Conservation (phyloP, 345 rosid species). For the Arabis hirsuta region DNA sequence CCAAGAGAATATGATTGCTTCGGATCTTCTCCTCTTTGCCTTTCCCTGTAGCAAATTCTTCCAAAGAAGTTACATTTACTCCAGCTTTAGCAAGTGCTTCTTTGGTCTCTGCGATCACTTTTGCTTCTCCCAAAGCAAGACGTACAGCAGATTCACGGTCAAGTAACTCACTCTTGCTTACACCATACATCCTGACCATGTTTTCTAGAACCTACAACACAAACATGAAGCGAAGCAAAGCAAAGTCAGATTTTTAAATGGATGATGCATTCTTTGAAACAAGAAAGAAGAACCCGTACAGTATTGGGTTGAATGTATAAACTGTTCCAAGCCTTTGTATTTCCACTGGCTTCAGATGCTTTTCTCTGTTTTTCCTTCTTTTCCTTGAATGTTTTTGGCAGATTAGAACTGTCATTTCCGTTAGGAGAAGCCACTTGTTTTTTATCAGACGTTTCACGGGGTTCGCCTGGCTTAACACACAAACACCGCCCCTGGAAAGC, state of each 20-base stretch:
- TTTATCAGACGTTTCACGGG: conserved; percentile 47
- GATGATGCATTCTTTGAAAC: conserved; percentile 16
- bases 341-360: conserved; percentile 89
- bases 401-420: conserved; percentile 37
- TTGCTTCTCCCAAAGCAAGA: conserved; percentile 93
- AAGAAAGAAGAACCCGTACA: conserved; percentile 47
- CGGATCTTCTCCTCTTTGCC: conserved; percentile 65
- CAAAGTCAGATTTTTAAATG: conserved; percentile 35
- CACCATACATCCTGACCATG: neutral
- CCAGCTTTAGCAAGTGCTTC: conserved; percentile 81
- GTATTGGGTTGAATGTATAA: conserved; percentile 90
- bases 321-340: conserved; percentile 92
- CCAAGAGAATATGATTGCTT: conserved; percentile 80
- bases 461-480: conserved; percentile 78
- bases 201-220: conserved; percentile 57
- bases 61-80: conserved; percentile 69
- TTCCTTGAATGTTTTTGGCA: conserved; percentile 64
- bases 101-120: conserved; percentile 93
- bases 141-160: conserved; percentile 93
- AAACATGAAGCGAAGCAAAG: conserved; percentile 14
- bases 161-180: conserved; percentile 74
- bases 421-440: conserved; percentile 48
- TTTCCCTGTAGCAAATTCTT: conserved; percentile 68
- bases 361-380: conserved; percentile 76
- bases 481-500: conserved; percentile 89